Conservation (phyloP, 2,329 filamentous ascomycete species). For the Cryoendolithus antarcticus region DNA sequence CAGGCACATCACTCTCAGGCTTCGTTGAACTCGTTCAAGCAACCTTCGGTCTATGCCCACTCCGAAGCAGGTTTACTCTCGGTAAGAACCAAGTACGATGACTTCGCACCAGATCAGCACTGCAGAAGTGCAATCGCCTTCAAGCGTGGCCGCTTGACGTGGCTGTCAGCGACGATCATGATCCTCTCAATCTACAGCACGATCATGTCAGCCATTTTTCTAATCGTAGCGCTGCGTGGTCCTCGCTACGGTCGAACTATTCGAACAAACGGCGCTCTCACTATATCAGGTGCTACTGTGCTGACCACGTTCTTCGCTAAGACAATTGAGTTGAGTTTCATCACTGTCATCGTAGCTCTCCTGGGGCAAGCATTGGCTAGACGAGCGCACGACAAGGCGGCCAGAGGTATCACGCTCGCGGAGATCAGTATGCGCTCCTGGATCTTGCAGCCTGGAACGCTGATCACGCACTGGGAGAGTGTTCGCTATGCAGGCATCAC, state of each 20-base stretch:
- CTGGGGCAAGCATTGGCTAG: conserved; percentile 64
- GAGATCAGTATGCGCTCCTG: conserved; percentile 69
- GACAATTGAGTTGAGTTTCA: conserved; percentile 64
- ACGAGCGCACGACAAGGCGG: conserved; percentile 45
- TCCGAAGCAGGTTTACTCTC: conserved; percentile 16
- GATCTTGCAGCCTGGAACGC: conserved; percentile 46
- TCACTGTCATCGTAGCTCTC: conserved; percentile 63
- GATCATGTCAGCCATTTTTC: conserved; percentile 49
- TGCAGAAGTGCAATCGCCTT: conserved; percentile 5
- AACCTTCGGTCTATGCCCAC: conserved; percentile 13
- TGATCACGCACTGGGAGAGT: conserved; percentile 57
- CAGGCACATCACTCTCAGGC: conserved; percentile 7
- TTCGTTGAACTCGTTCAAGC: conserved; percentile 13
- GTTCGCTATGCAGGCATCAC: conserved; percentile 52
- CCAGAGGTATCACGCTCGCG: conserved; percentile 54
- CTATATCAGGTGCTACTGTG: conserved; percentile 52
- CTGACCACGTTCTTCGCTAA: conserved; percentile 60
- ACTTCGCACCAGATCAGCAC: conserved; percentile 14
- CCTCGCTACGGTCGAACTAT: conserved; percentile 47
- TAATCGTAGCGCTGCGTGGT: conserved; percentile 48
- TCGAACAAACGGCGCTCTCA: conserved; percentile 39
- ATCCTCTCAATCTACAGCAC: conserved; percentile 50
- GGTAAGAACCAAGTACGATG: conserved; percentile 12
- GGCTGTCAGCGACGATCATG: conserved; percentile 35
- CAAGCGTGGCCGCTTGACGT: conserved; percentile 17